Evolutionary conservation across 495 filamentous ascomycete genomes (phyloP), one percentile per base, ranked within the genome.

Genomic region (Lepraria neglecta): DNA sequence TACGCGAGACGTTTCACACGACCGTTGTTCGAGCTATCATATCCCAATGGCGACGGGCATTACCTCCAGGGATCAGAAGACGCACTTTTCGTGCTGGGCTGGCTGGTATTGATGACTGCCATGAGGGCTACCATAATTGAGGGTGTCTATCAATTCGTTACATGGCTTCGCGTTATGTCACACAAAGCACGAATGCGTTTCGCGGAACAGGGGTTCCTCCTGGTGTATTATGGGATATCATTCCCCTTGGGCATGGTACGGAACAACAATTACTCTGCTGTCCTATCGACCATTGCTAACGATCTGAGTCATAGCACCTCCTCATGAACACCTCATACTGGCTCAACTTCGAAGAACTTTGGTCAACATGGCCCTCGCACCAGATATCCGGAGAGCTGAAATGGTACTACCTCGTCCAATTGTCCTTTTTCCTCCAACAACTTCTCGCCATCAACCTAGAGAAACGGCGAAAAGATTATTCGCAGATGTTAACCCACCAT

Each of bases 401-500:
- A 74, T 87, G 84, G 77, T 98, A 98, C 70, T 89, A 95, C 65
- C 79, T 98, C 50, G 87, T 86, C 30, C 92, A 97, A 72, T 86
- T 91, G 68, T 85, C 89, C 17, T 98, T 97, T 70, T 95, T 90
- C 85, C 67, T 97, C 21, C 95, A 98, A 73, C 91, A 96, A 75
- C 87, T 98, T 62, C 73, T 97, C 45, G 89, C 96, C 51, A 87
- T 98, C 69, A 87, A 97, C 73, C 88, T 97, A 62, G 95, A 98
- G 72, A 86, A 95, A 74, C 82, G 88, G 63, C 80, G 94, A 56
- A 98, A 98, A 73, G 94, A 98, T 68, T 87, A 96, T 72, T 86
- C 83, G 71, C 94, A 97, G 71, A 97, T 96, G 95, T 84, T 97
- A 60, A 86, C 85, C 12, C 94, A 98, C 73, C 94, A 98, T 72